phyloP scores from a whole-genome alignment of 78 protist genomes.

The Guillardia theta region DNA sequence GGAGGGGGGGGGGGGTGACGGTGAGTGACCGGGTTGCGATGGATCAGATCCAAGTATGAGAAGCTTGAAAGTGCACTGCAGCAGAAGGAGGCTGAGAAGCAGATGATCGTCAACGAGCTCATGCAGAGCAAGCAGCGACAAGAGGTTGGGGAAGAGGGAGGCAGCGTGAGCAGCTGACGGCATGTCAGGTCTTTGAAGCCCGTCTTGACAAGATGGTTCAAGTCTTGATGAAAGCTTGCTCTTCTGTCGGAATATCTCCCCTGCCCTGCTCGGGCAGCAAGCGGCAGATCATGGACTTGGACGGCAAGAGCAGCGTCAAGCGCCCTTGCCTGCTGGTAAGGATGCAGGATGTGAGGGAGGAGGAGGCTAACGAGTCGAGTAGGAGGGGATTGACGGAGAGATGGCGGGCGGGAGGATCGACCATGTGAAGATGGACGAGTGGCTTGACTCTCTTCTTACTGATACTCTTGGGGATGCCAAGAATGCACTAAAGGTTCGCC shows the following conservation, averaged over 20 bases:
- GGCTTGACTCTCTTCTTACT: neutral
- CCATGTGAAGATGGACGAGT: neutral
- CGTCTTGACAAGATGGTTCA: neutral
- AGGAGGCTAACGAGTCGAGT: neutral
- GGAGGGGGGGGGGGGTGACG: neutral
- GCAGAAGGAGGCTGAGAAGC: neutral
- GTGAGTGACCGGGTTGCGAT: neutral
- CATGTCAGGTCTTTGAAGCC: neutral
- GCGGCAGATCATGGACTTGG: neutral
- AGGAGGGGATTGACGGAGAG: neutral
- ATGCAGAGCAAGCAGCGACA: constrained; percentile 19
- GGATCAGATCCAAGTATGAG: neutral
- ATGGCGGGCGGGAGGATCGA: neutral
- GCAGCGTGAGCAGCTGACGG: too few species aligned
- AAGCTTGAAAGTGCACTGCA: neutral
- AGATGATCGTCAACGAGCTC: neutral
- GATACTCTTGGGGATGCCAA: too few species aligned
- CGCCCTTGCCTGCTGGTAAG: neutral
- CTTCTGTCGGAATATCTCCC: neutral
- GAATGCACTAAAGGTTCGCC: neutral
- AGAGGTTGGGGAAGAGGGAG: too few species aligned
- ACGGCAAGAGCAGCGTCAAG: neutral
- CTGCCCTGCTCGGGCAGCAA: neutral
- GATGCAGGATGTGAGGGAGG: neutral
- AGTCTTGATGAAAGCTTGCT: neutral